These are phyloP conservation scores for Capsaspora owczarzaki DNA, from an alignment of 78 protist species.

Conservation along the genomic window DNA sequence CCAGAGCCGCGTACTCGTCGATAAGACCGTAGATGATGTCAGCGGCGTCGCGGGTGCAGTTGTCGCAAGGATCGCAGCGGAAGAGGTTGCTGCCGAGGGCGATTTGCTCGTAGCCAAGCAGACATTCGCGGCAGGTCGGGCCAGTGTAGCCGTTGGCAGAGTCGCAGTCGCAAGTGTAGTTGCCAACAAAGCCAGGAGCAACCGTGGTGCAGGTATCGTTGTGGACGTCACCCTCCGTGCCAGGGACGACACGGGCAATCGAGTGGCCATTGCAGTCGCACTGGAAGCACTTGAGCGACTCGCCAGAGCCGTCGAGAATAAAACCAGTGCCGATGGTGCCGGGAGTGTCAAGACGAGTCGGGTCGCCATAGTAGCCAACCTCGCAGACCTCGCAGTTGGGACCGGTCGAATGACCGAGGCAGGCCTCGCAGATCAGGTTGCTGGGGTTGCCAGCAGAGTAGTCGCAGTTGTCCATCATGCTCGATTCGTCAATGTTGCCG, in stretches of 20 bases:
- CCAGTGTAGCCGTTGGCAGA: not conserved
- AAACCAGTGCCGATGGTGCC: not conserved
- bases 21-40: no score
- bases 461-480: not conserved
- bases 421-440: not conserved
- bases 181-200: no score
- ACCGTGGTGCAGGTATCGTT: not conserved
- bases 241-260: not conserved
- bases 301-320: not conserved
- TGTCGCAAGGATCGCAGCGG: not conserved
- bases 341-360: not conserved
- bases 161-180: not conserved
- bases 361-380: constrained; percentile 1
- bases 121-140: not conserved
- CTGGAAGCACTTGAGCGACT: constrained; percentile 8
- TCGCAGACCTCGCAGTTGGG: not conserved
- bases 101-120: not conserved
- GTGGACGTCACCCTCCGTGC: not conserved
- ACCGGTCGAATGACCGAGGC: constrained; percentile 5
- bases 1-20: no score
- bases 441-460: not conserved
- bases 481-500: not conserved
- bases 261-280: constrained; percentile 7
- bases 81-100: not conserved
- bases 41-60: not conserved